phyloP scores from a whole-genome alignment of 345 rosid genomes.

The Carallia pectinifolia region DNA sequence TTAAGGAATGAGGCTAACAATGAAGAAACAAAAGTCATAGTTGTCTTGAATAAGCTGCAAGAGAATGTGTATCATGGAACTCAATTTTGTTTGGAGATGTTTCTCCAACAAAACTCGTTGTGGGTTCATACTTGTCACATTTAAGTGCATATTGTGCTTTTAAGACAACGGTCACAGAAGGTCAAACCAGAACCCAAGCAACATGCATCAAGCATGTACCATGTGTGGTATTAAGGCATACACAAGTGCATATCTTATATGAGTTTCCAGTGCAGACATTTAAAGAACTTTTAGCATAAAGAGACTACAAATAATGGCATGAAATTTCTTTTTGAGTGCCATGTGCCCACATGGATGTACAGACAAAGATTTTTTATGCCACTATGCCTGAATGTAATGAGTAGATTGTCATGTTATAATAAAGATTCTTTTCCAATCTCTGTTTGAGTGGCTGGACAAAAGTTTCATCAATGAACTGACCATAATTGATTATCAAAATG shows the following conservation, averaged over 20 bases:
- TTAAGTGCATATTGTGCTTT: too few species aligned
- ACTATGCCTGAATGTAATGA: not conserved
- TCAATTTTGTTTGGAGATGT: not conserved
- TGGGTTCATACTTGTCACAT: too few species aligned
- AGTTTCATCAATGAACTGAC: conserved; percentile 4
- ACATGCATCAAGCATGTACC: not conserved
- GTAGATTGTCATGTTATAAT: not conserved
- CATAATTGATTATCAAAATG: conserved; percentile 1
- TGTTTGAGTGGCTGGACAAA: not conserved
- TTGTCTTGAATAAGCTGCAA: not conserved
- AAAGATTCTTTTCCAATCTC: not conserved
- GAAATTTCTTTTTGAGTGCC: too few species aligned
- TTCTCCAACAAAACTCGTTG: not conserved
- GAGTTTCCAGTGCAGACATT: too few species aligned
- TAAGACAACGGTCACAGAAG: not conserved
- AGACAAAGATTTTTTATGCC: not conserved
- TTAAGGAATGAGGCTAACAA: not conserved
- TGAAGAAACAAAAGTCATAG: not conserved
- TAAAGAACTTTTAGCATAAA: too few species aligned
- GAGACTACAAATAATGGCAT: too few species aligned
- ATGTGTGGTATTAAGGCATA: too few species aligned
- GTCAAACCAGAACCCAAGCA: not conserved
- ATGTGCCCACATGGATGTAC: too few species aligned
- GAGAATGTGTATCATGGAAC: not conserved
- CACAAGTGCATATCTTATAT: too few species aligned